Evolutionary conservation across 2,329 filamentous ascomycete genomes (phyloP).

Genomic region (Tolypocladium cylindrosporum): DNA sequence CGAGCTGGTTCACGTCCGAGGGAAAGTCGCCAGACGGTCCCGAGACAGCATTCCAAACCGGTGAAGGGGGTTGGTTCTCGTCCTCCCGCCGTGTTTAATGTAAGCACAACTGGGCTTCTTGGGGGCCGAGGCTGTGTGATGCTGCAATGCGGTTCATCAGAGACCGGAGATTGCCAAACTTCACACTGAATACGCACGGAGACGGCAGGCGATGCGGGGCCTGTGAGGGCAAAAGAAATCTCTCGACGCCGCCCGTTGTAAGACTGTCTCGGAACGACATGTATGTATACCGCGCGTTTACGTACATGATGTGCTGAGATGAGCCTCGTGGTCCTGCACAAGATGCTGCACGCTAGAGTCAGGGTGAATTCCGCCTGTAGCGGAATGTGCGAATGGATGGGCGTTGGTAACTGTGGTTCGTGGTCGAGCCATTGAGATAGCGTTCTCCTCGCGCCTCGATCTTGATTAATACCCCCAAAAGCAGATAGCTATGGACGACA

Average conservation of each 20-base stretch:
- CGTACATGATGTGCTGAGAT: not conserved
- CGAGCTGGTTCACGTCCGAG: not conserved
- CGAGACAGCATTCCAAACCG: not conserved
- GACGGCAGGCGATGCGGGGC: not conserved
- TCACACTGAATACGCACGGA: not conserved
- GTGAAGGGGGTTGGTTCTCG: not conserved
- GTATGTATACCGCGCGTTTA: not conserved
- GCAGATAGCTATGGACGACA: too few species aligned
- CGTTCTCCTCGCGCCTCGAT: not conserved
- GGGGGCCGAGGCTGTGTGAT: not conserved
- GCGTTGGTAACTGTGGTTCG: not conserved
- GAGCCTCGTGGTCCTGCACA: not conserved
- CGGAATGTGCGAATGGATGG: not conserved
- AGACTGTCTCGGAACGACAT: not conserved
- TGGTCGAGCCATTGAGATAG: not conserved
- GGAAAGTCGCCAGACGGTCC: not conserved
- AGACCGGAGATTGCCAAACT: not conserved
- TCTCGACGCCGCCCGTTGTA: not conserved
- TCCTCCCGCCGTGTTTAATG: not conserved
- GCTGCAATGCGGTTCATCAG: not conserved
- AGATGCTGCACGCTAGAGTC: not conserved
- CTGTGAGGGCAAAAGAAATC: not conserved
- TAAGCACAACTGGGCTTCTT: not conserved
- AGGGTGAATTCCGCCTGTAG: not conserved
- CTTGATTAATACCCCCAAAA: not conserved